Evolutionary conservation across 2,329 filamentous ascomycete species (phyloP).

Genomic region (Claviceps sp.): DNA sequence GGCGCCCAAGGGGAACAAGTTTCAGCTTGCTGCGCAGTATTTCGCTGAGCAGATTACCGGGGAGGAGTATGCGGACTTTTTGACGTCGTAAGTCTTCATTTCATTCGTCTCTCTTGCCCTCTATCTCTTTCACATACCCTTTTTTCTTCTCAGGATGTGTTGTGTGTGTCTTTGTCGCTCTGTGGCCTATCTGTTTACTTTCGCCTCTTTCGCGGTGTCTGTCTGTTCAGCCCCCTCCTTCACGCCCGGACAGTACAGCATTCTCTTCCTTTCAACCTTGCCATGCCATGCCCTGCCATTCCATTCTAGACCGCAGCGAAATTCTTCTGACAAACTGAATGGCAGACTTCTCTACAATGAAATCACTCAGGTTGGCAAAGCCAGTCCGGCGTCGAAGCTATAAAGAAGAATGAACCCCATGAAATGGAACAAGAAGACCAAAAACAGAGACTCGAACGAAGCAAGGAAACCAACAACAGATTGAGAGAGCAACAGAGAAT

Average conservation of each 20-base stretch:
- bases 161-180: too few species aligned
- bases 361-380: conserved; percentile 60
- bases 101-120: neutral
- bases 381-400: conserved; percentile 49
- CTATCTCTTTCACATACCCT: neutral
- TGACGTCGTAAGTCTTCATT: conserved; percentile 54
- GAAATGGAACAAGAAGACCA: neutral
- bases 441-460: neutral
- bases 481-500: too few species aligned
- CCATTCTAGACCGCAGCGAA: too few species aligned
- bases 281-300: neutral
- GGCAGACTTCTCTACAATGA: conserved; percentile 71
- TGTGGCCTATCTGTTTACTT: too few species aligned
- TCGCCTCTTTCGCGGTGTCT: neutral
- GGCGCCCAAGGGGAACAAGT: conserved; percentile 83
- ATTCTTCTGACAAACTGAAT: neutral
- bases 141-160: neutral
- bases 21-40: conserved; percentile 77
- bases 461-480: neutral
- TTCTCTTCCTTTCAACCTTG: neutral
- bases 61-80: conserved; percentile 93
- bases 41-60: conserved; percentile 88
- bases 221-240: too few species aligned
- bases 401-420: conserved; percentile 18
- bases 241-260: neutral